A percentile compares a stretch with the other conserved stretches of the same genome.
Evolutionary conservation across 257 asterid species (phyloP).

Genomic region (Ehretia macrophylla): DNA sequence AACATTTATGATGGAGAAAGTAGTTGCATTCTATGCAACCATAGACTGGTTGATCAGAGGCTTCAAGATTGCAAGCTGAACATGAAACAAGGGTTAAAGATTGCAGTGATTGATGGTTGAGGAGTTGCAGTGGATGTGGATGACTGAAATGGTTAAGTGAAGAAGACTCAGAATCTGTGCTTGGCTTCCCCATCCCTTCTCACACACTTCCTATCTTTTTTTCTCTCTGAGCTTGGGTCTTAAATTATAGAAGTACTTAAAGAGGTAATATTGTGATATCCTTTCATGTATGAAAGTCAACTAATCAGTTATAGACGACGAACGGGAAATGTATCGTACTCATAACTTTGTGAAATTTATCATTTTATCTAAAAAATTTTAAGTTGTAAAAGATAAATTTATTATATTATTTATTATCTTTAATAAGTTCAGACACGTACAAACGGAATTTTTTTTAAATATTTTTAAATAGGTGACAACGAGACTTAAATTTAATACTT

Average conservation of each 20-base stretch:
- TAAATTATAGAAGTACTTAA: background rate
- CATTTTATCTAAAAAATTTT: no score
- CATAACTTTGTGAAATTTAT: no score
- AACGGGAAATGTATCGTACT: no score
- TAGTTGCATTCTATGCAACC: constrained; percentile 39
- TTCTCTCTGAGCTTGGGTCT: background rate
- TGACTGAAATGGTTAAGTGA: constrained; percentile 50
- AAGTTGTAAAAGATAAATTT: no score
- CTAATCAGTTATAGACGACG: background rate
- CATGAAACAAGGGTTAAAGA: constrained; percentile 8
- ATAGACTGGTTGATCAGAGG: constrained; percentile 32
- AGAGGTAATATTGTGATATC: background rate
- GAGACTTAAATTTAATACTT: no score
- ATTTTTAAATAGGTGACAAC: no score
- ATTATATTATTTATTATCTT: no score
- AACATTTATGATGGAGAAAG: constrained; percentile 41
- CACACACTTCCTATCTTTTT: background rate
- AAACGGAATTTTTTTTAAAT: no score
- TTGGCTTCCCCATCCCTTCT: constrained; percentile 18
- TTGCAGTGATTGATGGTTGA: constrained; percentile 12
- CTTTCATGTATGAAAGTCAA: background rate
- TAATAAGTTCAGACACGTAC: no score
- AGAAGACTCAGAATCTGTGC: background rate
- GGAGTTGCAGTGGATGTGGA: constrained; percentile 47
- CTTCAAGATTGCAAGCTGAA: constrained; percentile 41